Base-by-base conservation (phyloP, 352 stramenopile genomes). In the Pythium phragmitis region DNA sequence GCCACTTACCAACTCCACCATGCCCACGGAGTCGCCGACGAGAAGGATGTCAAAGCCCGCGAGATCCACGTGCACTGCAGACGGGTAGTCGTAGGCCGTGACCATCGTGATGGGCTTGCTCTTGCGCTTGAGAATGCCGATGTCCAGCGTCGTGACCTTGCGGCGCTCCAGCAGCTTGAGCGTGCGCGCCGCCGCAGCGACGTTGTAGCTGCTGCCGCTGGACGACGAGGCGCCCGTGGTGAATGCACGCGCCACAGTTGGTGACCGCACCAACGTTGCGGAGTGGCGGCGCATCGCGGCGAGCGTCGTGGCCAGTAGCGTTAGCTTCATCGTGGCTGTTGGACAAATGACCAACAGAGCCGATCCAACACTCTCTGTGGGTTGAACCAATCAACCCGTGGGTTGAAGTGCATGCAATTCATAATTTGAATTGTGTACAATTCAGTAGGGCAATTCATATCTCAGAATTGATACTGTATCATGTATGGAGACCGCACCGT, bases 101-200 rank as follows among this genome's bases (percentile, higher is more conserved):
- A 99, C 92, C 96, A 99, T 99, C n/a, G 92, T 98, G 63, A 99
- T 99, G 48, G 97, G 97, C 49, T 98, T 94, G 33, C 91, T 89
- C 69, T 97, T 97, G 72, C 90, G 80, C 76, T 98, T 98, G 68
- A 92, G 82, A 69, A 93, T 89, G 65, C 83, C 80, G 21, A 95
- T 74, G 63, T 95, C 86, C 7, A 91, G 67, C 60, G 86, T 93
- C 61, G 84, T 88, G 57, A 95, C 82, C 73, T 95, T 95, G 63
- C 84, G 80, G 4, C 86, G 80, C 74, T 95, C 81, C 61, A 95
- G 72, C 58, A 95, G 72, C 74, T 93, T 91, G 52, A 92, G 76
- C 41, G 86, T 95, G 56, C 82, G 82, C 55, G 79, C 82, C 19
- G 79, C 68, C 0, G 77, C 60, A 51, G 68, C 68, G 2, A 77